A percentile compares a stretch with the other conserved stretches of the same genome.
Evolutionary conservation across 2,329 filamentous ascomycete genomes (phyloP).

Genomic region (Myriosclerotinia scirpicola): DNA sequence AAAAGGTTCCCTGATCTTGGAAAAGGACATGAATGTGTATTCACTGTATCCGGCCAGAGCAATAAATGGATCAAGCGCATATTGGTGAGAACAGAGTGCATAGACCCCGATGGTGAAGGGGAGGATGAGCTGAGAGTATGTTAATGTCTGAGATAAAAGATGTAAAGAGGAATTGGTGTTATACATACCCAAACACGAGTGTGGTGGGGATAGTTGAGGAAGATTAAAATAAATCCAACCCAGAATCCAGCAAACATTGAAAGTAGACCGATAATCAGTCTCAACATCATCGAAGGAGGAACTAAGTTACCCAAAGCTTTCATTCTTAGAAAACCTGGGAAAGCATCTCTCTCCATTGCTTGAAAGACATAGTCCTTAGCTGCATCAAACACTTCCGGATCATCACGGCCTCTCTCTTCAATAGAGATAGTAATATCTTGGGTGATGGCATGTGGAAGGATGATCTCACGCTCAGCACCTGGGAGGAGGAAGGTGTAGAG

Average conservation of each 20-base stretch:
- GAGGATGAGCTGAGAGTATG: slow-evolving; percentile 64
- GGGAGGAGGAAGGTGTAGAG: slow-evolving; percentile 96
- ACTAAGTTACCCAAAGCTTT: slow-evolving; percentile 96
- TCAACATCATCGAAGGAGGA: slow-evolving; percentile 81
- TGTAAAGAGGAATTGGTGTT: not conserved
- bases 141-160: slow-evolving; percentile 24
- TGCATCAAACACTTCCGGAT: slow-evolving; percentile 94
- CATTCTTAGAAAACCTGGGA: slow-evolving; percentile 90
- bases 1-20: slow-evolving; percentile 84
- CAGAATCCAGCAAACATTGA: slow-evolving; percentile 91
- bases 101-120: slow-evolving; percentile 93
- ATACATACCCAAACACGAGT: slow-evolving; percentile 80
- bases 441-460: slow-evolving; percentile 83
- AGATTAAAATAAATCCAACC: slow-evolving; percentile 90
- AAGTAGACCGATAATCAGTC: slow-evolving; percentile 80
- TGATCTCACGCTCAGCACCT: slow-evolving; percentile 95
- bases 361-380: slow-evolving; percentile 99
- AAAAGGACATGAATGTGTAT: slow-evolving; percentile 93
- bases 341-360: slow-evolving; percentile 99
- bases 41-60: slow-evolving; percentile 89
- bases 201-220: slow-evolving; percentile 72
- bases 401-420: slow-evolving; percentile 87
- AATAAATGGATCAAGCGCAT: slow-evolving; percentile 88
- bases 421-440: slow-evolving; percentile 83
- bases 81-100: slow-evolving; percentile 86